Conservation (phyloP, 441 rosid genomes). For the Eruca vesicaria region DNA sequence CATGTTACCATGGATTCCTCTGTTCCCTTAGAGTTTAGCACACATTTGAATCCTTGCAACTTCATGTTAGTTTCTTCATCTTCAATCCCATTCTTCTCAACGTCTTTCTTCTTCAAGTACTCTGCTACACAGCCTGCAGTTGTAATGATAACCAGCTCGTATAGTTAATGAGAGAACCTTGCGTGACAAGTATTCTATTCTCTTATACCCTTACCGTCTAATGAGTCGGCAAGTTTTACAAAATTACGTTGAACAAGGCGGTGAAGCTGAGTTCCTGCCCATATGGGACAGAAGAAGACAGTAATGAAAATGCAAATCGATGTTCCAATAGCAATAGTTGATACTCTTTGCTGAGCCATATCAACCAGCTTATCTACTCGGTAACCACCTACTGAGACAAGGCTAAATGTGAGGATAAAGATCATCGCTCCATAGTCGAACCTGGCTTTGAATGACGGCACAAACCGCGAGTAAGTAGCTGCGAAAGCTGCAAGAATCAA, state of each 20-base stretch:
- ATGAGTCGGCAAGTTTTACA: conserved; percentile 51
- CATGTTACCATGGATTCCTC: conserved; percentile 58
- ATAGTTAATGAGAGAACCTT: neutral
- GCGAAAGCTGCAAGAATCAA: conserved; percentile 48
- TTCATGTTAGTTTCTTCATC: conserved; percentile 36
- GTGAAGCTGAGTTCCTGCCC: conserved; percentile 72
- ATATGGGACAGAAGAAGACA: conserved; percentile 53
- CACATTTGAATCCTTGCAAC: conserved; percentile 49
- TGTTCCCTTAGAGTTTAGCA: conserved; percentile 56
- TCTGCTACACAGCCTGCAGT: conserved; percentile 45
- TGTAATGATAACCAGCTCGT: neutral
- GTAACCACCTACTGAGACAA: conserved; percentile 57
- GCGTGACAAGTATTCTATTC: neutral
- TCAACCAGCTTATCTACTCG: conserved; percentile 44
- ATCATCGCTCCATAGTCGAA: conserved; percentile 67
- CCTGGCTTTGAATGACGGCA: conserved; percentile 56
- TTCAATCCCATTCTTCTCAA: conserved; percentile 1
- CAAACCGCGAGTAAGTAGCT: conserved; percentile 63
- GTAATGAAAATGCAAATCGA: conserved; percentile 55
- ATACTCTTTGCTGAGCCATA: conserved; percentile 50
- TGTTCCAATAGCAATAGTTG: conserved; percentile 55
- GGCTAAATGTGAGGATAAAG: conserved; percentile 67
- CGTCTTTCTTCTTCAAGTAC: conserved; percentile 40
- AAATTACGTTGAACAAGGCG: conserved; percentile 44
- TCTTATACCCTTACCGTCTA: conserved; percentile 42